A percentile compares a stretch with the other conserved stretches of the same genome.
These are phyloP conservation scores for Gynandropsis gynandra DNA, from an alignment of 345 rosid species.

Conservation along the genomic window DNA sequence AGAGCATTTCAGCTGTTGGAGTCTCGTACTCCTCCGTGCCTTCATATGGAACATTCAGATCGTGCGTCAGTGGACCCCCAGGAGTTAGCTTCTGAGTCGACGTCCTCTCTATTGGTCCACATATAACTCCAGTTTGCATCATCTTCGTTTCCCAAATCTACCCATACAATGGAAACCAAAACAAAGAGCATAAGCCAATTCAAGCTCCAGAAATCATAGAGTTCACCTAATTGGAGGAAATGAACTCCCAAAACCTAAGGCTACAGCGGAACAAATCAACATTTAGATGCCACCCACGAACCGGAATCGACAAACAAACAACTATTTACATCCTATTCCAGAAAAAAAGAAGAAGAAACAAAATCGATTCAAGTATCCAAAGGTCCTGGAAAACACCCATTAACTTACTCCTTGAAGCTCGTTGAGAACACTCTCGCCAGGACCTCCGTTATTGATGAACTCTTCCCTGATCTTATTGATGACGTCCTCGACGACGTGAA, in stretches of 20 bases:
- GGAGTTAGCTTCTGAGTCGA: slow-evolving; percentile 44
- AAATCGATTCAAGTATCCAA: background rate
- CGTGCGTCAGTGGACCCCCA: slow-evolving; percentile 64
- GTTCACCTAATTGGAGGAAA: background rate
- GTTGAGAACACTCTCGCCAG: slow-evolving; percentile 74
- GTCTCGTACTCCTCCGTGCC: slow-evolving; percentile 24
- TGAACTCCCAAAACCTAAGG: slow-evolving; percentile 33
- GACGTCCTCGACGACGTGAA: slow-evolving; percentile 86
- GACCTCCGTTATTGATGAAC: slow-evolving; percentile 72
- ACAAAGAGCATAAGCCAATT: slow-evolving; percentile 11
- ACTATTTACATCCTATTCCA: background rate
- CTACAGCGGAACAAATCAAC: slow-evolving; percentile 28
- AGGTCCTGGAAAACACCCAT: background rate
- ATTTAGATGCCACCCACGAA: background rate
- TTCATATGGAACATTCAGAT: slow-evolving; percentile 93
- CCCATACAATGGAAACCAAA: background rate
- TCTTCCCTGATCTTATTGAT: slow-evolving; percentile 86
- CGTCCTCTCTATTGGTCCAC: slow-evolving; percentile 67
- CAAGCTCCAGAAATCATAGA: slow-evolving; percentile 11
- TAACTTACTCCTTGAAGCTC: slow-evolving; percentile 89
- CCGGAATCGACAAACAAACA: background rate
- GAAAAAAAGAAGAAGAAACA: background rate
- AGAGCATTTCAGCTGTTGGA: slow-evolving; percentile 1
- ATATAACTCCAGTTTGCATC: slow-evolving; percentile 79
- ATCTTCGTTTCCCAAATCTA: slow-evolving; percentile 95